Evolutionary conservation across 2,329 filamentous ascomycete species (phyloP), one percentile per base, ranked within the genome.

Genomic region (Botrytis sinoallii): DNA sequence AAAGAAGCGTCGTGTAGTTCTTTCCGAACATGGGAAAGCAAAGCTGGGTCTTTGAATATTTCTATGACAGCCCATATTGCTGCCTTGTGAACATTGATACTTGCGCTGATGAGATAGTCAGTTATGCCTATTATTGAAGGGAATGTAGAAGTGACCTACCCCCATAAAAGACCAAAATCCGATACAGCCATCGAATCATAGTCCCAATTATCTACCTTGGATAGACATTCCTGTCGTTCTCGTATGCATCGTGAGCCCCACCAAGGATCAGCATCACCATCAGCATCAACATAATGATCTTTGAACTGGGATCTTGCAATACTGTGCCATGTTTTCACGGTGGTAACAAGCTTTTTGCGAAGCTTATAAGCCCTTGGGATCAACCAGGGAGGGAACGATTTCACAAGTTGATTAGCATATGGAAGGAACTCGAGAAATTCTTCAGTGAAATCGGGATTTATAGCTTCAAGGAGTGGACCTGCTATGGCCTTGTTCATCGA

Each of bases 11-110:
- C 64, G 0, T 32, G 12, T 29, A 67, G 29, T 48, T 67, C 42
- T 22, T 32, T 35, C 18, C 42, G 64, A 42, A 67, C 64, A 29
- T 42, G 22, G 14, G n/a, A 48, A 46, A 67, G 42, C 4, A 67
- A 35, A 22, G 29, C 42, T 22, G 38, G 40, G 14, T 67, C 42
- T 67, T 67, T 67, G 64, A 67, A 67, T 32, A 29, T 67, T 67
- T 67, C 42, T 29, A 67, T 48, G 9, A 48, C 3, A 8, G 64
- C n/a, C 64, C 64, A 67, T 29, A 52, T 10, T 25, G 64, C 64
- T 20, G 42, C 42, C 29, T 29, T 48, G 29, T 48, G 42, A 5
- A 48, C 14, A 22, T 67, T 67, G n/a, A 29, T 67, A 18, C 48
- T 67, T 67, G 64, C 64, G 29, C 64, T 67, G 29, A 25, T 48